Evolutionary conservation across 108 stramenopile genomes (phyloP), one percentile per base, ranked within the genome.

Genomic region (Asterionellopsis glacialis): DNA sequence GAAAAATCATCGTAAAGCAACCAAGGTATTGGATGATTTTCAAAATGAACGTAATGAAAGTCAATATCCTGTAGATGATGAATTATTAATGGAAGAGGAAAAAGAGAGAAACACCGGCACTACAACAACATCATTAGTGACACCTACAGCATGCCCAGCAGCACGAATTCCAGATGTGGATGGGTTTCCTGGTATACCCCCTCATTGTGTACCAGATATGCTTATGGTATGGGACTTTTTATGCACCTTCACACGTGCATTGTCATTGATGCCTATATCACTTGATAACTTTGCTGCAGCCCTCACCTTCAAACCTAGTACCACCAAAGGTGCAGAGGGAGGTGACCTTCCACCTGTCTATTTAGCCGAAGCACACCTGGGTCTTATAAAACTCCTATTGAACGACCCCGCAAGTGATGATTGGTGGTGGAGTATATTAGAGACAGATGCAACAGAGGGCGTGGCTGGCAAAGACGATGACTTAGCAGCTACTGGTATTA

Each of bases 361-460:
- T 59, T 63, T 93, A 15, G 87, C 84, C 9, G 91, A 93, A 58
- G 78, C 78, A n/a, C 91, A 93, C 58, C 61, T 93, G 4, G 86
- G 74, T 21, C 48, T 93, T 13, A 63, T 93, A 24, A 85, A 85
- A 51, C 69, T 93, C 14, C 48, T 93, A 15, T 52, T 93, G 6
- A 59, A 63, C 33, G 91, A 93, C 65, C 62, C 43, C 16, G 69
- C 81, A 15, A 90, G 88, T 73, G 91, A 93, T 51, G 72, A 79
- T 7, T 93, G 91, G 91, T 93, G 91, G 91, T 93, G 88, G 88
- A 82, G 84, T 55, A 83, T 81, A 47, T 75, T 93, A 13, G 88
- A 93, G 64, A 86, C 91, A 11, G 77, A 78, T 42, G 84, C 85
- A 41, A 76, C 79, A 28, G 77, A 83, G 51, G 66, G 68, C 0